Conservation (phyloP, 192 early-diverging fungal genomes). For the Podila epigama region DNA sequence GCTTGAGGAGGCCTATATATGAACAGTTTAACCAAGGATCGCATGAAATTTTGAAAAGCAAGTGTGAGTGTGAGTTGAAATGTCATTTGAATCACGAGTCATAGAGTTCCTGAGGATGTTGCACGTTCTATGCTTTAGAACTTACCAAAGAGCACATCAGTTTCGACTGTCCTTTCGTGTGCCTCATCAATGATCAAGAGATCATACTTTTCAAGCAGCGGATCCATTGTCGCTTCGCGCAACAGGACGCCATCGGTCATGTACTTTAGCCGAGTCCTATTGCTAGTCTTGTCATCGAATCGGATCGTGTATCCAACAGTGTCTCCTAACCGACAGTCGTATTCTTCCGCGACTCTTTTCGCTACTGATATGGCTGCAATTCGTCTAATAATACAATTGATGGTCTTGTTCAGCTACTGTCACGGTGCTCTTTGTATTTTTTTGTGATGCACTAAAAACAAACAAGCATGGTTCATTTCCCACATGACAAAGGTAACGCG, state of each 20-base stretch:
- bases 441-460: no score
- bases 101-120: no score
- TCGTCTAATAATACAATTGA: no score
- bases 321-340: conserved; percentile 79
- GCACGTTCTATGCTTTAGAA: background rate
- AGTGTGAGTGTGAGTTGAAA: no score
- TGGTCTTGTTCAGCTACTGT: no score
- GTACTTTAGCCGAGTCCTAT: conserved; percentile 89
- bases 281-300: conserved; percentile 92
- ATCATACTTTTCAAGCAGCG: conserved; percentile 85
- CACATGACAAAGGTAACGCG: no score
- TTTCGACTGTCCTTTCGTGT: conserved; percentile 93
- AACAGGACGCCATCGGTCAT: conserved; percentile 98
- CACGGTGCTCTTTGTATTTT: no score
- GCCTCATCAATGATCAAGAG: conserved; percentile 97
- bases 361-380: conserved; percentile 92
- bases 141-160: conserved; percentile 90
- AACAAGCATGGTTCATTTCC: no score
- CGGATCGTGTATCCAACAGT: conserved; percentile 94
- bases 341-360: conserved; percentile 95
- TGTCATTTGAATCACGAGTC: no score
- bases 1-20: conserved; percentile 68
- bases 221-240: conserved; percentile 86
- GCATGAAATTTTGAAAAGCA: no score
- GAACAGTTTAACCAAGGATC: background rate